Conservation (phyloP, 345 rosid genomes). For the Eucalyptus rudis region DNA sequence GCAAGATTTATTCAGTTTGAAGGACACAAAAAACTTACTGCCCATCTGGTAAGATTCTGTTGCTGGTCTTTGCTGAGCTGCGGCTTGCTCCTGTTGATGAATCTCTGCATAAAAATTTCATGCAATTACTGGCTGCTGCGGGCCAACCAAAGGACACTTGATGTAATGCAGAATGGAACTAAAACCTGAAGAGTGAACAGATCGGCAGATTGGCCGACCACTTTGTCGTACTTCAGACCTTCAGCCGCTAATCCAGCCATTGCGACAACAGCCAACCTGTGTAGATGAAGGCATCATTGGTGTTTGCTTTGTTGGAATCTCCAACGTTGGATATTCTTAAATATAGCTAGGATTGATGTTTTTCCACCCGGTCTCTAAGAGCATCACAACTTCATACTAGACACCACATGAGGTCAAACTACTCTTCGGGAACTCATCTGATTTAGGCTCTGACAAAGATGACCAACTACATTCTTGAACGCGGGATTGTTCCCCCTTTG, state of each 20-base stretch:
- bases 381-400: background rate
- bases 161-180: background rate
- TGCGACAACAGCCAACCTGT: conserved; percentile 75
- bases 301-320: background rate
- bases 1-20: background rate
- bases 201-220: conserved; percentile 94
- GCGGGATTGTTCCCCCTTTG: background rate
- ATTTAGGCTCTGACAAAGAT: background rate
- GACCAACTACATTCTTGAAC: background rate
- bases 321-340: background rate
- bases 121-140: background rate
- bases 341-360: background rate
- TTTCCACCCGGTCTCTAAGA: background rate
- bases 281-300: background rate
- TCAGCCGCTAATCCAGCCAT: conserved; percentile 98
- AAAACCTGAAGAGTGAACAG: conserved; percentile 91
- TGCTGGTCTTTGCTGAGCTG: conserved; percentile 77
- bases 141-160: background rate
- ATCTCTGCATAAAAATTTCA: conserved; percentile 33
- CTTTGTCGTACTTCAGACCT: conserved; percentile 83
- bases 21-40: conserved; percentile 32
- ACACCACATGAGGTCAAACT: background rate
- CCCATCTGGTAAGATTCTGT: conserved; percentile 97
- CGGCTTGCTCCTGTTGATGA: conserved; percentile 80
- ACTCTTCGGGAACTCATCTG: background rate